Evolutionary conservation across 108 stramenopile species (phyloP).

Genomic region (Cyclotella distinguenda): DNA sequence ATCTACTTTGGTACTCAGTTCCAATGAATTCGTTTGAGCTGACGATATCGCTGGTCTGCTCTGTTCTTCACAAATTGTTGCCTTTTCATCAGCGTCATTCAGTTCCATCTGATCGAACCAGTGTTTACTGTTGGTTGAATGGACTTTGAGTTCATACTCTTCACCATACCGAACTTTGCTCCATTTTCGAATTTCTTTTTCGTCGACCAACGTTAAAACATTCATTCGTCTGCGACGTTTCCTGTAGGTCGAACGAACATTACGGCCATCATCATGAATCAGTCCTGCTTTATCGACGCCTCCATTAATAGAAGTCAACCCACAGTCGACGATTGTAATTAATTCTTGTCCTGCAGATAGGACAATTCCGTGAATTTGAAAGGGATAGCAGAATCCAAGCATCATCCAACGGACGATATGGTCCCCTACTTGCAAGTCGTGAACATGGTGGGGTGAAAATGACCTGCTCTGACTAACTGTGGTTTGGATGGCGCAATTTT

Average conservation of each 20-base stretch:
- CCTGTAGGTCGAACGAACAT: constrained; percentile 3
- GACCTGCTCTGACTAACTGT: too few relatives aligned
- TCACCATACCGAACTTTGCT: constrained; percentile 43
- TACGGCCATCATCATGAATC: constrained; percentile 20
- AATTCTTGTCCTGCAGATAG: constrained; percentile 47
- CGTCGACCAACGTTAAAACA: constrained; percentile 48
- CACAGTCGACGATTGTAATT: constrained; percentile 61
- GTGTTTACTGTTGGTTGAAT: constrained; percentile 8
- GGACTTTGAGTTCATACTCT: constrained; percentile 33
- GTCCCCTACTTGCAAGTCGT: constrained; percentile 49
- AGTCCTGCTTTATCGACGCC: constrained; percentile 30
- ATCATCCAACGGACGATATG: constrained; percentile 54
- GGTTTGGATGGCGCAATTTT: not conserved
- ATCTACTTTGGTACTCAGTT: too few relatives aligned
- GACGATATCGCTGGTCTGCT: not conserved
- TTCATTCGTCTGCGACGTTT: constrained; percentile 48
- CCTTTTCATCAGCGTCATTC: not conserved
- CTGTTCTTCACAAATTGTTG: not conserved
- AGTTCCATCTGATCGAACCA: constrained; percentile 7
- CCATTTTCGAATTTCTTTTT: constrained; percentile 58
- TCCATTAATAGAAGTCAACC: constrained; percentile 39
- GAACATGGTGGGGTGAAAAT: not conserved
- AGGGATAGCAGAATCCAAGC: constrained; percentile 49
- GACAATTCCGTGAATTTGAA: constrained; percentile 64
- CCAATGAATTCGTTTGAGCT: not conserved